A percentile compares a stretch with the other conserved stretches of the same genome.
Evolutionary conservation across 1,284 basidiomycete genomes (phyloP).

Genomic region (Cryptococcus hybrid): DNA sequence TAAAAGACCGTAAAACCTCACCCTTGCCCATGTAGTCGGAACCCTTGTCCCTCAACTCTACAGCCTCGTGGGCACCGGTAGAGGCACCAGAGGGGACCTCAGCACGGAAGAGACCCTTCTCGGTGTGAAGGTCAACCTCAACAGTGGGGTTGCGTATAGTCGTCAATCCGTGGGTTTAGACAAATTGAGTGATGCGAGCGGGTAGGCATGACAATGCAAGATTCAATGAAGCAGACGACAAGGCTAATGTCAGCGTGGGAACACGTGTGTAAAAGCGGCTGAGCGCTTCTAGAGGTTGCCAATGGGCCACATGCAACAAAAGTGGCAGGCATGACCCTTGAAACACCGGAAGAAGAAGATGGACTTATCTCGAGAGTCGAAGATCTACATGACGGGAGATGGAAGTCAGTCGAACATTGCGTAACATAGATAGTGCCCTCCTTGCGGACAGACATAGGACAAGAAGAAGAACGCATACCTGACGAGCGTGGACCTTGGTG

Average conservation of each 20-base stretch:
- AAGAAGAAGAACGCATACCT: conserved; percentile 56
- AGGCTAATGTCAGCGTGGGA: conserved; percentile 24
- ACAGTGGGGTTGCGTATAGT: conserved; percentile 74
- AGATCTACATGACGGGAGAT: conserved; percentile 63
- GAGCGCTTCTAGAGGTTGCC: not conserved
- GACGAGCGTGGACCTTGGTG: conserved; percentile 80
- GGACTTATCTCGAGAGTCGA: conserved; percentile 79
- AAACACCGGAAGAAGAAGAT: conserved; percentile 4
- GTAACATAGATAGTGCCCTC: not conserved
- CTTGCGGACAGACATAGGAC: not conserved
- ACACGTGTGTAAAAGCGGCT: not conserved
- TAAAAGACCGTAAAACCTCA: conserved; percentile 40
- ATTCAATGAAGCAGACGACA: conserved; percentile 1
- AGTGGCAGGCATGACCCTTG: not conserved
- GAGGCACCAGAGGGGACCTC: conserved; percentile 98
- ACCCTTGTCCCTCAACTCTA: conserved; percentile 97
- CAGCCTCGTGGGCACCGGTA: conserved; percentile 97
- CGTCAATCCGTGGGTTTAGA: conserved; percentile 17
- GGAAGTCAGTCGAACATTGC: conserved; percentile 6
- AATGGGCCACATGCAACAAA: not conserved
- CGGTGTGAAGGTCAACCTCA: conserved; percentile 89
- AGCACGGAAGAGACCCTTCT: conserved; percentile 89
- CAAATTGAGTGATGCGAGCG: not conserved
- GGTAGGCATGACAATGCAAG: not conserved
- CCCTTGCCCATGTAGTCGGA: conserved; percentile 97